A percentile compares a stretch with the other conserved stretches of the same genome.
Evolutionary conservation across 228 moss, liverwort and hornwort species (phyloP).

Genomic region (Sphagnum magellanicum): DNA sequence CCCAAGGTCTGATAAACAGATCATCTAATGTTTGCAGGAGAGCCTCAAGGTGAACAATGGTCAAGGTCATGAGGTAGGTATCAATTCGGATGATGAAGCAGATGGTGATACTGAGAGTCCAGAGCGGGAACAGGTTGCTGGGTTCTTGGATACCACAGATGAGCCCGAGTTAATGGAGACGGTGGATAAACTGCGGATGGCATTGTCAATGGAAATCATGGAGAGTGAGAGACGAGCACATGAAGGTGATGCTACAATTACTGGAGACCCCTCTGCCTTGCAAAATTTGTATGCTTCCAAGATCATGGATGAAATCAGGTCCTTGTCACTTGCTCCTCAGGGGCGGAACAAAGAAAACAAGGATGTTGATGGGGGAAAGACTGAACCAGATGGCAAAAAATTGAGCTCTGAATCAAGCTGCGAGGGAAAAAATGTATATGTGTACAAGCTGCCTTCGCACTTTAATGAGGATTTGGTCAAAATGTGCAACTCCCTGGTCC

Average conservation of each 20-base stretch:
- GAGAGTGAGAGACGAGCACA: conserved; percentile 22
- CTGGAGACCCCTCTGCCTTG: conserved; percentile 14
- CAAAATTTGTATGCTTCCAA: background rate
- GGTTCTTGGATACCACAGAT: background rate
- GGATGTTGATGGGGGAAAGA: conserved; percentile 1
- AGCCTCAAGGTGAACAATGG: conserved; percentile 14
- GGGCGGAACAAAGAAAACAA: no score
- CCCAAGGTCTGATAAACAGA: background rate
- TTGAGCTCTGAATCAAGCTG: conserved; percentile 15
- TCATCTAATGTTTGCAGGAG: conserved; percentile 10
- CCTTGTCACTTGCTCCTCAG: conserved; percentile 7
- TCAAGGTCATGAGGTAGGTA: background rate
- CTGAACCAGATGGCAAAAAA: background rate
- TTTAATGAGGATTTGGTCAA: conserved; percentile 58
- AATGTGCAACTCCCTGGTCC: conserved; percentile 46
- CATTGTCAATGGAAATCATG: conserved; percentile 37
- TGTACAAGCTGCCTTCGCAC: conserved; percentile 62
- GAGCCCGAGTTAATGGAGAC: conserved; percentile 35
- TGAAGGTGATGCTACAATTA: conserved; percentile 8
- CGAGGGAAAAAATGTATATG: conserved; percentile 44
- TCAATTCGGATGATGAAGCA: background rate
- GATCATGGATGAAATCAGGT: conserved; percentile 21
- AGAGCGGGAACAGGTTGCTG: conserved; percentile 1
- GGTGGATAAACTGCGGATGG: conserved; percentile 41
- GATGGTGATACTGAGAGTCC: background rate